Conservation (phyloP, 78 protist species). For the Chrysochromulina tobinii region DNA sequence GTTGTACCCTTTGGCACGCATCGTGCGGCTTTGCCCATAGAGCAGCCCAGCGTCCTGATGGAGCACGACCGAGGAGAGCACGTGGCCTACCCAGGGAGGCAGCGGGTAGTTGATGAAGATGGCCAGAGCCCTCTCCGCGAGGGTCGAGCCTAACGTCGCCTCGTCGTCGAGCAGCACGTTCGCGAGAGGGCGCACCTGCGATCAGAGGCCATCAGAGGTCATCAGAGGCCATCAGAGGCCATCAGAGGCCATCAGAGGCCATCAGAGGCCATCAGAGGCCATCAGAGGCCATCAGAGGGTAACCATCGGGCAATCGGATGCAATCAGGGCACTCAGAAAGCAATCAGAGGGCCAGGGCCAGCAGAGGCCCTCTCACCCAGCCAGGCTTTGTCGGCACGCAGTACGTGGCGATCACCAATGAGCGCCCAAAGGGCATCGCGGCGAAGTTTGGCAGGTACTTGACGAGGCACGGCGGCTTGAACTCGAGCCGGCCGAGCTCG, state of each 20-base stretch:
- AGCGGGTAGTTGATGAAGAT: neutral
- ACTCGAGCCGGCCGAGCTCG: neutral
- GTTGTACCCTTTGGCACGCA: neutral
- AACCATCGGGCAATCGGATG: too few relatives aligned
- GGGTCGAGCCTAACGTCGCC: neutral
- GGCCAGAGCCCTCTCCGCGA: neutral
- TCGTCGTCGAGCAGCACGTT: neutral
- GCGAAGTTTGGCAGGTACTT: neutral
- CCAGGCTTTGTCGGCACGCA: slow-evolving; percentile 8
- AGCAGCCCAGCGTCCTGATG: slow-evolving; percentile 27
- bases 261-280: too few relatives aligned
- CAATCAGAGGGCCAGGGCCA: too few relatives aligned
- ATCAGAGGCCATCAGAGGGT: too few relatives aligned
- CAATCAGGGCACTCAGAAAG: too few relatives aligned
- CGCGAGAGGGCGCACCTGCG: neutral
- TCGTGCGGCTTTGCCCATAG: neutral
- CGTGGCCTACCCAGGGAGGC: slow-evolving; percentile 8
- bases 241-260: too few relatives aligned
- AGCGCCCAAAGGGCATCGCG: neutral
- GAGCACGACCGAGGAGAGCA: neutral
- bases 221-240: too few relatives aligned
- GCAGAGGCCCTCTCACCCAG: too few relatives aligned
- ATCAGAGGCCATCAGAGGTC: too few relatives aligned
- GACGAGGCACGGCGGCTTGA: neutral
- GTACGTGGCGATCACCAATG: neutral